Evolutionary conservation across 2,329 filamentous ascomycete species (phyloP).

Genomic region (Rutstroemia sp.): DNA sequence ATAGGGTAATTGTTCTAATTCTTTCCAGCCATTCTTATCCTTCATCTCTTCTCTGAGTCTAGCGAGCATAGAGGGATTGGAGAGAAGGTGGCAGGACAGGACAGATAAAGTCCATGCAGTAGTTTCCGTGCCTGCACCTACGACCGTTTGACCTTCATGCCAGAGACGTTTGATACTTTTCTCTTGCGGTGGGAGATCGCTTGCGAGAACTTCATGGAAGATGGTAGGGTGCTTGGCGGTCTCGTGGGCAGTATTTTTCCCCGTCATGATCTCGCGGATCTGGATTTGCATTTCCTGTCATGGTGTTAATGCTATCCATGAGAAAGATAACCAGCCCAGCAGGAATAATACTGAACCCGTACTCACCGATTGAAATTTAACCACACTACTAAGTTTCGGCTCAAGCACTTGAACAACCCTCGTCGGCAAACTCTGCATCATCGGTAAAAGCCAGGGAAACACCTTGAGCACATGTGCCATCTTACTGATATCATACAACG

Average conservation of each 20-base stretch:
- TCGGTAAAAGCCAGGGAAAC: constrained; percentile 1
- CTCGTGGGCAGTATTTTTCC: constrained; percentile 5
- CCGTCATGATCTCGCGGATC: constrained; percentile 12
- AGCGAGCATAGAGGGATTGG: constrained; percentile 25
- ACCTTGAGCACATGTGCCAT: constrained; percentile 2
- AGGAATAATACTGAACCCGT: constrained; percentile 27
- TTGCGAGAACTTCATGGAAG: constrained; percentile 23
- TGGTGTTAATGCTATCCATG: background rate
- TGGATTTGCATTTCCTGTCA: constrained; percentile 30
- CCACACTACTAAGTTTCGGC: background rate
- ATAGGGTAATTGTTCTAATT: constrained; percentile 26
- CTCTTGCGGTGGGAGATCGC: constrained; percentile 29
- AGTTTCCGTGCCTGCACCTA: constrained; percentile 33
- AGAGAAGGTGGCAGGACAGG: constrained; percentile 31
- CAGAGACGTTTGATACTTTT: constrained; percentile 29
- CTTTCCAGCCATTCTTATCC: constrained; percentile 12
- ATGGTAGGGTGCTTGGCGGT: constrained; percentile 19
- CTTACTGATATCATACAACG: background rate
- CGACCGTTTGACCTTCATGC: constrained; percentile 29
- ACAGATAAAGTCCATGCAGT: constrained; percentile 30
- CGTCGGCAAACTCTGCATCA: background rate
- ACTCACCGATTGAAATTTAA: constrained; percentile 7
- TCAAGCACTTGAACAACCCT: background rate
- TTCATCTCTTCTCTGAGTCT: constrained; percentile 31
- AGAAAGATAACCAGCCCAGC: background rate